Base-by-base conservation (phyloP, 495 filamentous ascomycete genomes). In the Parmelia sp. region DNA sequence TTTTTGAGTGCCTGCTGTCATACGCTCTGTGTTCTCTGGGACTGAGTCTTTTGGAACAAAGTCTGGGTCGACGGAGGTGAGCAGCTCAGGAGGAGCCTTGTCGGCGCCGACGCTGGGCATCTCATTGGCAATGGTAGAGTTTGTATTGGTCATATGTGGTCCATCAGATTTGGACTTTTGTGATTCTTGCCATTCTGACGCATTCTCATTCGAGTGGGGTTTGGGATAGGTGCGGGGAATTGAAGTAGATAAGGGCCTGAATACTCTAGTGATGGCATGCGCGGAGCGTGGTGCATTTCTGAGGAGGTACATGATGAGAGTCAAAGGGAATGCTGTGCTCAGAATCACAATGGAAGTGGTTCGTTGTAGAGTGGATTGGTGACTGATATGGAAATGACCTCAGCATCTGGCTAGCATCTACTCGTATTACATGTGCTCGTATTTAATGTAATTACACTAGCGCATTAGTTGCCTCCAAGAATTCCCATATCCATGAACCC, bases 111-210 rank as follows among this genome's bases (percentile, higher is more conserved):
- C 77, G 57, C 74, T 80, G 31, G 83, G 86, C 76, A 83, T 85
- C 63, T 83, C 79, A 69, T 87, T 84, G 25, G 80, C 79, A 70
- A 87, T 82, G 19, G 85, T 88, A 27, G 80, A 83, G 23, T 79
- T 88, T 19, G 83, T 86, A 68, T 86, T 86, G 7, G 86, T 83
- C 60, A 88, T 74, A 67, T 81, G 77, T 51, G 83, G 85, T 66
- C 86, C 88, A n/a, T 79, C 71, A 0, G 81, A 71, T 72, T 83
- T 86, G 31, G 79, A 75, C 7, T 73, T 78, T 70, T 88, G 83
- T 55, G 74, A 75, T 39, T 80, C 78, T 58, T 81, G 76, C 72
- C 86, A 80, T 40, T 75, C 77, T 44, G 74, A 65, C 27, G 79
- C 74, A 31, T 74, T 84, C 57, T 73, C 71, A 27, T 69, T 62